Percentiles rank a stretch among this genome's conserved stretches.
These are phyloP conservation scores for Aspergillus sp. DNA, from an alignment of 2,329 filamentous ascomycete species.

Conservation along the genomic window DNA sequence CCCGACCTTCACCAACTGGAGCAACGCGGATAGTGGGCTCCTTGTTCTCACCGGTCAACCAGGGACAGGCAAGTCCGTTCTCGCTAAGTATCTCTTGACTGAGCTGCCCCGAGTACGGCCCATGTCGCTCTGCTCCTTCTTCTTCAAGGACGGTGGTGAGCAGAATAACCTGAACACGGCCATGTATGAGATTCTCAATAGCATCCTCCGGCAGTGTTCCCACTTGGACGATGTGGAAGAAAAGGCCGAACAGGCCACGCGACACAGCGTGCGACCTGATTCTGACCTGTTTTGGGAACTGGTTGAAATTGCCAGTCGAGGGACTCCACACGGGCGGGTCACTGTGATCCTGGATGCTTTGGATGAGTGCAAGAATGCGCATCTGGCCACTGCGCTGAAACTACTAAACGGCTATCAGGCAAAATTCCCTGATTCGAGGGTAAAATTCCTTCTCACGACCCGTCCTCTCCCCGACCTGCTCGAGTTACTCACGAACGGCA, in stretches of 20 bases:
- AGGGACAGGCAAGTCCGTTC: slow-evolving; percentile 1
- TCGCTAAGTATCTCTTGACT: neutral
- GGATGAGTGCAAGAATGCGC: slow-evolving; percentile 1
- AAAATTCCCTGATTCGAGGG: neutral
- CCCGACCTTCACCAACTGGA: neutral
- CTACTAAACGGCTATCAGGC: neutral
- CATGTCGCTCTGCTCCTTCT: neutral
- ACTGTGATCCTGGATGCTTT: neutral
- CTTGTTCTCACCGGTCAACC: neutral
- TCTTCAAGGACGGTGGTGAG: slow-evolving; percentile 2
- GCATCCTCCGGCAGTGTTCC: neutral
- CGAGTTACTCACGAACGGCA: neutral
- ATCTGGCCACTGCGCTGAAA: slow-evolving; percentile 1
- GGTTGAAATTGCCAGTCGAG: neutral
- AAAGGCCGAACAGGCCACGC: slow-evolving; percentile 1
- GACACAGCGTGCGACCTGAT: neutral
- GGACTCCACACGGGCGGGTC: neutral
- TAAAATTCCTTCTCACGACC: slow-evolving; percentile 1
- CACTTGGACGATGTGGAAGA: neutral
- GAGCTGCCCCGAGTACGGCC: neutral
- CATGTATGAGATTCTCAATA: neutral
- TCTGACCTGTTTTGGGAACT: slow-evolving; percentile 2
- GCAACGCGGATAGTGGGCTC: neutral
- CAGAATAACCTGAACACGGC: neutral
- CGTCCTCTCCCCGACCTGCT: neutral